Conservation (phyloP, 2,329 filamentous ascomycete genomes). For the Sporothrix phasma region DNA sequence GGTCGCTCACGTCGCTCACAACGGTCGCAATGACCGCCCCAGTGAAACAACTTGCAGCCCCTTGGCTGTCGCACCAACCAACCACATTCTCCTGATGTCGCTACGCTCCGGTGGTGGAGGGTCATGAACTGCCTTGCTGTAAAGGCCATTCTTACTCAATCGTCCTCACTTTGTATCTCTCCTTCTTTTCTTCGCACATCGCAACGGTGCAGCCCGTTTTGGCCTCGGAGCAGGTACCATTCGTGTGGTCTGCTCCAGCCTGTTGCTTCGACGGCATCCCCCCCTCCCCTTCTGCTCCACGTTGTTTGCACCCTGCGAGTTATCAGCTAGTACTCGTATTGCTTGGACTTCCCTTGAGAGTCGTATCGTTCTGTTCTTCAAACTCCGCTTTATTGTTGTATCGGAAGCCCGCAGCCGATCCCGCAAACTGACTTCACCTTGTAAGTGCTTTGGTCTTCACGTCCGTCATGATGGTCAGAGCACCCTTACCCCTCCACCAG, state of each 20-base stretch:
- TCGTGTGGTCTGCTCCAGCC: background rate
- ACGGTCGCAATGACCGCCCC: slow-evolving; percentile 11
- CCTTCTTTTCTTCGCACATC: too few relatives aligned
- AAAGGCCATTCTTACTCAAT: background rate
- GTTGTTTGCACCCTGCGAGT: background rate
- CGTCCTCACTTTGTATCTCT: too few relatives aligned
- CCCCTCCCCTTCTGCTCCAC: background rate
- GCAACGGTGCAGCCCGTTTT: background rate
- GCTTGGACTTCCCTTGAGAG: too few relatives aligned
- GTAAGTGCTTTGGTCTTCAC: background rate
- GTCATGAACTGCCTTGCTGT: background rate
- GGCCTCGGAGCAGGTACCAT: background rate
- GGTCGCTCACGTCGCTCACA: background rate
- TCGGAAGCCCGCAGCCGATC: background rate
- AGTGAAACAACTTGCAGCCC: slow-evolving; percentile 11
- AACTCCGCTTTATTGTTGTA: background rate
- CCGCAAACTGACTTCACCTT: background rate
- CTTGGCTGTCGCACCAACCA: slow-evolving; percentile 14
- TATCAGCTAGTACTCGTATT: too few relatives aligned
- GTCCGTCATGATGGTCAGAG: background rate
- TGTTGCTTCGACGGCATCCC: background rate
- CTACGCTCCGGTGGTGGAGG: background rate
- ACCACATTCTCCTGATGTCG: background rate
- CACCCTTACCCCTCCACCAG: background rate
- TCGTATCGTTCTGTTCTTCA: background rate